Base-by-base conservation (phyloP, 805 yeast genomes). In the Yamadazyma takamatsuzukensis region DNA sequence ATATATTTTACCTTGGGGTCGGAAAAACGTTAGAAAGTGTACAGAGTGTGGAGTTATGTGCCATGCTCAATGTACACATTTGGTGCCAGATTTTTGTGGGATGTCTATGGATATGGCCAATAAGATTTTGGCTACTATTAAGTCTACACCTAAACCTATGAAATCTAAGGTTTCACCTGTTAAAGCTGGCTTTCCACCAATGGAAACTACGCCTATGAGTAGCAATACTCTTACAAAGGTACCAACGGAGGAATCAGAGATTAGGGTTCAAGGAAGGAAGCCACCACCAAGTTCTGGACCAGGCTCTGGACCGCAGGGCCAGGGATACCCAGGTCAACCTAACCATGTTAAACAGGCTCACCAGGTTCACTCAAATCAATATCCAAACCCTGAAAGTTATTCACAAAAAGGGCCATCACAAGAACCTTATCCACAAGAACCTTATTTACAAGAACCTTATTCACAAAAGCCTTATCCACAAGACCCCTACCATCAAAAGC, bases 31-130 rank as follows among this genome's bases (percentile, higher is more conserved):
- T 8, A 74, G 96, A 32, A 93, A 87, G 56, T 90, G 98, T 70
- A 67, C 83, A 4, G 93, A 84, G 45, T 93, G 98, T 77, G 95
- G 95, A 18, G 78, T 88, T 14, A 86, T 90, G 82, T 90, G 96
- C 50, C 99, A 93, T 54, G 75, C 93, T 3, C 78, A 79, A 27
- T 93, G 99, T 65, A 81, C 90, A 9, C 96, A 88, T 51, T 68
- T 89, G 49, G 97, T 93, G 15, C 99, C 99, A 1, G 97, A 93
- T 56, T 86, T 93, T 58, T 93, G 99, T 69, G 98, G 98, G 37
- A 90, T 93, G 95, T 75, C 96, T 2, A 87, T 93, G 89, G 96
- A 87, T 52, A 85, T 83, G 74, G 97, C 97, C 3, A 88, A 87
- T 51, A 83, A 83, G 57, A 87, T 93, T 41, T 62, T 93, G 37